Percentiles rank a stretch among this genome's conserved stretches.
These are phyloP conservation scores for Tagetes erecta DNA, from an alignment of 129 eudicot genomes.

Conservation along the genomic window DNA sequence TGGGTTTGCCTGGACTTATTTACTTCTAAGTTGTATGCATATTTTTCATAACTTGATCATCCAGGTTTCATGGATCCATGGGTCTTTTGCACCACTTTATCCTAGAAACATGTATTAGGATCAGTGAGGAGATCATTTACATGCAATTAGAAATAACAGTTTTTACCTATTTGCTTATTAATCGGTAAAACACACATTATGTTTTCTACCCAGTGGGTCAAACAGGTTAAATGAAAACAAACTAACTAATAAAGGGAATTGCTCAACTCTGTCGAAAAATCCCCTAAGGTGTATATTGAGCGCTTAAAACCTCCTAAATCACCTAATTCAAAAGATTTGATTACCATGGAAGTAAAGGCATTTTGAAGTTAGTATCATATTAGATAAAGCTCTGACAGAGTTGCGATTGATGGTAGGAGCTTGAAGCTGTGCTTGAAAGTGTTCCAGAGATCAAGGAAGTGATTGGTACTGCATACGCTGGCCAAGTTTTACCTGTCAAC, in stretches of 20 bases:
- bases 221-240: not conserved
- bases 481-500: constrained; percentile 43
- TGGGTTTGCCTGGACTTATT: not conserved
- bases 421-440: constrained; percentile 54
- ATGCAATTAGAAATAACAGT: not conserved
- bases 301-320: not conserved
- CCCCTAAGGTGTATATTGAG: not conserved
- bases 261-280: not conserved
- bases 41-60: not conserved
- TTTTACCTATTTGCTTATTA: not conserved
- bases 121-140: not conserved
- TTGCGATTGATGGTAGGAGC: constrained; percentile 50
- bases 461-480: constrained; percentile 53
- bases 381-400: constrained; percentile 11
- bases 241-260: not conserved
- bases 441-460: constrained; percentile 84
- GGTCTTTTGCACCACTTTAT: not conserved
- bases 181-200: not conserved
- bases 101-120: not conserved
- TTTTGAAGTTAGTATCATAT: not conserved
- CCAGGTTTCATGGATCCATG: not conserved
- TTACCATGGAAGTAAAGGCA: not conserved
- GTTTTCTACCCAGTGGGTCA: not conserved
- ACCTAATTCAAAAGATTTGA: not conserved
- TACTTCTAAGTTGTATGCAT: not conserved